Evolutionary conservation across 1,284 basidiomycete species (phyloP).

Genomic region (Leccinum glutinopallens): DNA sequence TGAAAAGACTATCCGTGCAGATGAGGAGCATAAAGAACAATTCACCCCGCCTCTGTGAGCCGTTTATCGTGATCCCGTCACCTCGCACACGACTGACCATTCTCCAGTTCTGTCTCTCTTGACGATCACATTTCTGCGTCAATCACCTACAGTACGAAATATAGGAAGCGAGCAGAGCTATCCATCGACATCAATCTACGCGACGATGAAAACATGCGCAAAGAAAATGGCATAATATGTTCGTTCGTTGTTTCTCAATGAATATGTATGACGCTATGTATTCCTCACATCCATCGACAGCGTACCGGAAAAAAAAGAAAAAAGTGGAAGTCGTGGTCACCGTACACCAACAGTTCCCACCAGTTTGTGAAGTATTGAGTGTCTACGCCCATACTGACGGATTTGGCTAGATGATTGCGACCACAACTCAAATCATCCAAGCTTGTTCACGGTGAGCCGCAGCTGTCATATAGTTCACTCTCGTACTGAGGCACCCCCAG

Average conservation of each 20-base stretch:
- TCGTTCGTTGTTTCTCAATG: background rate
- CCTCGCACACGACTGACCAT: background rate
- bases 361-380: conserved; percentile 8
- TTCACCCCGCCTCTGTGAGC: conserved; percentile 15
- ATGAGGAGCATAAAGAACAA: conserved; percentile 1
- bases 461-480: background rate
- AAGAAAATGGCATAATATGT: conserved; percentile 7
- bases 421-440: conserved; percentile 8
- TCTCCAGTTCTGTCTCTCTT: conserved; percentile 9
- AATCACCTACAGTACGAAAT: background rate
- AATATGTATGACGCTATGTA: background rate
- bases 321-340: conserved; percentile 14
- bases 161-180: background rate
- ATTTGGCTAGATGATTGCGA: conserved; percentile 7
- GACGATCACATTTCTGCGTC: conserved; percentile 8
- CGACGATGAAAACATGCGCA: conserved; percentile 2
- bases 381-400: background rate
- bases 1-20: background rate
- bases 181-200: conserved; percentile 6
- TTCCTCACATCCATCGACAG: conserved; percentile 15
- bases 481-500: conserved; percentile 1
- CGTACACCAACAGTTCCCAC: background rate
- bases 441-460: conserved; percentile 16
- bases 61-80: background rate
- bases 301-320: conserved; percentile 13